A percentile compares a stretch with the other conserved stretches of the same genome.
These are phyloP conservation scores for Fusarium brevicatenulatum DNA, from an alignment of 2,329 filamentous ascomycete species.

Conservation along the genomic window DNA sequence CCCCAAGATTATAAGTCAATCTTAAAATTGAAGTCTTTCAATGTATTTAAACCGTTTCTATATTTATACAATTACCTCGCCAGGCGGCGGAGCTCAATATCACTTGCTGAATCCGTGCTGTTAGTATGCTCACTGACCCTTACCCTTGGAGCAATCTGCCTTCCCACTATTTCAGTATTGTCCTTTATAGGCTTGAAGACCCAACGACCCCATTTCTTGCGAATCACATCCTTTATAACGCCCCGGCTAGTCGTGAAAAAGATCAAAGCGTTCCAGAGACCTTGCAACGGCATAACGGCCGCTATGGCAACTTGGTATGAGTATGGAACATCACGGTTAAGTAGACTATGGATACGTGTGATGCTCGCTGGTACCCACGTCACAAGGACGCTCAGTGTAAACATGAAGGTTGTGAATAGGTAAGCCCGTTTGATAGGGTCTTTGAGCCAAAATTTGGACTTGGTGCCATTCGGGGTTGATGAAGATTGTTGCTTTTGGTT, in stretches of 20 bases:
- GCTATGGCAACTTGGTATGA: background rate
- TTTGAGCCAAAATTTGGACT: background rate
- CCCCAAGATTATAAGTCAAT: too few relatives aligned
- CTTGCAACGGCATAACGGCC: background rate
- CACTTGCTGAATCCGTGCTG: background rate
- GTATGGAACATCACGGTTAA: background rate
- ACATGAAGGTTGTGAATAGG: background rate
- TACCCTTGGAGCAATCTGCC: background rate
- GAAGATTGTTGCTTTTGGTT: background rate
- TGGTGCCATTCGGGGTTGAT: accelerated
- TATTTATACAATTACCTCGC: background rate
- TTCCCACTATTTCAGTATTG: background rate
- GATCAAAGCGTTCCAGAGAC: background rate
- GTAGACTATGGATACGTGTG: background rate
- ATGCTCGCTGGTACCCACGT: background rate
- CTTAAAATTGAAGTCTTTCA: too few relatives aligned
- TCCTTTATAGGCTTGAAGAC: background rate
- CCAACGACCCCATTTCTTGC: background rate
- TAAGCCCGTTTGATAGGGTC: background rate
- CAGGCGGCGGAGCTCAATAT: background rate
- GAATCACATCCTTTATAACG: accelerated
- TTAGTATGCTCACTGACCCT: background rate
- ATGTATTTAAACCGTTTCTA: too few relatives aligned
- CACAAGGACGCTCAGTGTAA: background rate
- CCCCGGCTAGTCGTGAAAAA: background rate